Percentiles rank a stretch among this genome's conserved stretches.
These are phyloP conservation scores for Thalassiosira livingstoniorum DNA, from an alignment of 352 stramenopile genomes.

Conservation along the genomic window DNA sequence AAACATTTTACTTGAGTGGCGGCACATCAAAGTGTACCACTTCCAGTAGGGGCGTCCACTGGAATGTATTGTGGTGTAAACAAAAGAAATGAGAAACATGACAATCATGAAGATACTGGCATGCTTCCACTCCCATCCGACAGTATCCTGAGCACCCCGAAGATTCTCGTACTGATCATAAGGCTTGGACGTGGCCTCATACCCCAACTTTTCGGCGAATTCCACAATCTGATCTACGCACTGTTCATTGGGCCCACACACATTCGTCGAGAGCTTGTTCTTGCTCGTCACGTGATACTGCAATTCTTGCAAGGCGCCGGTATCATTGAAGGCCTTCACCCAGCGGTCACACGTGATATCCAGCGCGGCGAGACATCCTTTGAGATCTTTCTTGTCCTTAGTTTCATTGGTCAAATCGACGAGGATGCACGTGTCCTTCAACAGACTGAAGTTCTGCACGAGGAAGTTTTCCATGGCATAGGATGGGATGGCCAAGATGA, in stretches of 20 bases:
- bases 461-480: slow-evolving; percentile 40
- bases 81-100: slow-evolving; percentile 22
- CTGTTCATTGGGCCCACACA: slow-evolving; percentile 30
- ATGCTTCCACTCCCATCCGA: slow-evolving; percentile 43
- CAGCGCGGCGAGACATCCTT: background rate
- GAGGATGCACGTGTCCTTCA: slow-evolving; percentile 32
- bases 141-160: slow-evolving; percentile 5
- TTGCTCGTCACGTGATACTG: slow-evolving; percentile 14
- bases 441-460: slow-evolving; percentile 29
- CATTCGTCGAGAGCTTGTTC: slow-evolving; percentile 15
- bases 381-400: slow-evolving; percentile 28
- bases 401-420: slow-evolving; percentile 40
- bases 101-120: slow-evolving; percentile 31
- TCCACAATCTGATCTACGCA: slow-evolving; percentile 20
- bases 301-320: slow-evolving; percentile 37
- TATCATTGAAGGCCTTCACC: slow-evolving; percentile 55
- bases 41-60: slow-evolving; percentile 25
- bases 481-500: slow-evolving; percentile 30
- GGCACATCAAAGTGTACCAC: slow-evolving; percentile 34
- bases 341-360: slow-evolving; percentile 30
- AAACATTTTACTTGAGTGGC: slow-evolving; percentile 40
- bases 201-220: slow-evolving; percentile 29
- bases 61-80: slow-evolving; percentile 34
- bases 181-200: slow-evolving; percentile 11
- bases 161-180: slow-evolving; percentile 33